Conservation (phyloP, 2,329 filamentous ascomycete species). For the Calonectria crousiana region DNA sequence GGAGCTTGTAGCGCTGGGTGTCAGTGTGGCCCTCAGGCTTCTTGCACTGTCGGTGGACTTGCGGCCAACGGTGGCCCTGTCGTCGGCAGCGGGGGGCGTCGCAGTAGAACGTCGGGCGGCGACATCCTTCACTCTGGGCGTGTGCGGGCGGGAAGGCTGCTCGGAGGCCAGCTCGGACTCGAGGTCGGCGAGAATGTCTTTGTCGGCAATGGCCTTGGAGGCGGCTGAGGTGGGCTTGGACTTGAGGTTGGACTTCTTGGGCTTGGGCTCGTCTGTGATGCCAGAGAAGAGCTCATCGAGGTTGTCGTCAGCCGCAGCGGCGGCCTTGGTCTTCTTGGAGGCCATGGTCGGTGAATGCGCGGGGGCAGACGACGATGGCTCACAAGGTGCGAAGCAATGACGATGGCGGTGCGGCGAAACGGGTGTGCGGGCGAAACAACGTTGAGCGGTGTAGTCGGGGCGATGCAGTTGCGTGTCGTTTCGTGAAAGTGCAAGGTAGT, state of each 20-base stretch:
- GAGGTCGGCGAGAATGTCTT: constrained; percentile 89
- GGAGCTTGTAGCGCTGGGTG: constrained; percentile 74
- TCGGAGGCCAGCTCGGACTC: constrained; percentile 78
- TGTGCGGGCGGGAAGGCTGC: constrained; percentile 81
- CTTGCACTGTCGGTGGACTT: constrained; percentile 84
- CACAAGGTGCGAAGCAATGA: constrained; percentile 3
- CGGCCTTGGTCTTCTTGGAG: constrained; percentile 69
- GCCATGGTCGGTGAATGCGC: constrained; percentile 60
- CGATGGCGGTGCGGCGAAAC: background rate
- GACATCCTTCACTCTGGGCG: constrained; percentile 76
- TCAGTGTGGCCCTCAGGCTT: constrained; percentile 78
- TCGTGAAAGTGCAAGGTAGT: constrained; percentile 22
- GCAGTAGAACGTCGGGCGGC: constrained; percentile 59
- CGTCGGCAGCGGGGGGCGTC: constrained; percentile 71
- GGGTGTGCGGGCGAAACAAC: background rate
- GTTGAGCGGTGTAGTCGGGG: constrained; percentile 16
- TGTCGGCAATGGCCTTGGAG: constrained; percentile 64
- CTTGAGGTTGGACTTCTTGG: constrained; percentile 62
- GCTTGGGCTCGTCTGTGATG: constrained; percentile 65
- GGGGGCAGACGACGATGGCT: constrained; percentile 14
- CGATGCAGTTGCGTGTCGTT: constrained; percentile 22
- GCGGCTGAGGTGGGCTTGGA: constrained; percentile 62
- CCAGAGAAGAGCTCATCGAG: constrained; percentile 75
- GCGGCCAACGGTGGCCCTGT: constrained; percentile 66
- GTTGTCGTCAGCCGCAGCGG: constrained; percentile 68